Conservation (phyloP, 2,329 filamentous ascomycete genomes). For the Colletotrichum sublineola region DNA sequence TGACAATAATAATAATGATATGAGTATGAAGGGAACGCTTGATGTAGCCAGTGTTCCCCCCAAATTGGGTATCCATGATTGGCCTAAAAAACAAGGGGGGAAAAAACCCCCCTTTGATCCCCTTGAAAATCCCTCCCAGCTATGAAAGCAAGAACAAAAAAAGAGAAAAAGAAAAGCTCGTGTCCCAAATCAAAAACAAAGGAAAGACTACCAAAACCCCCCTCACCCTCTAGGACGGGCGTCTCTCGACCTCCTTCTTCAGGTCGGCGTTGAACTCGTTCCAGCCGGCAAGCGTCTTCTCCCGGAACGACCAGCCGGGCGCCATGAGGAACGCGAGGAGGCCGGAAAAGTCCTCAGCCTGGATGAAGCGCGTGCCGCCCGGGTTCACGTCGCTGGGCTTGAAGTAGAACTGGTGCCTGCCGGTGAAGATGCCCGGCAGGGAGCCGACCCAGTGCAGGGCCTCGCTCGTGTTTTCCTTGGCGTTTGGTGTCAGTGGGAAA, state of each 20-base stretch:
- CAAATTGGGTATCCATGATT: neutral
- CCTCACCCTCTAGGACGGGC: neutral
- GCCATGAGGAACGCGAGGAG: slow-evolving; percentile 12
- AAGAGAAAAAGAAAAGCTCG: no score
- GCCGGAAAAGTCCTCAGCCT: slow-evolving; percentile 9
- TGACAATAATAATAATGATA: neutral
- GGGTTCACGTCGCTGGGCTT: slow-evolving; percentile 5
- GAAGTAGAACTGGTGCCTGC: slow-evolving; percentile 24
- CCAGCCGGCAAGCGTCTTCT: slow-evolving; percentile 5
- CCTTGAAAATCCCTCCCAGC: neutral
- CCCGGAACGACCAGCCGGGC: neutral
- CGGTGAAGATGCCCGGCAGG: neutral
- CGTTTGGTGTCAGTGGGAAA: neutral
- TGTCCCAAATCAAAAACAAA: neutral
- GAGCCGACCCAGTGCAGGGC: slow-evolving; percentile 17
- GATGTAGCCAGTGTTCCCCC: neutral
- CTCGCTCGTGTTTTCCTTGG: slow-evolving; percentile 18
- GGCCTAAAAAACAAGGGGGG: neutral
- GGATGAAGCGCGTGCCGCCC: slow-evolving; percentile 1
- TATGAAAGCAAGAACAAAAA: neutral
- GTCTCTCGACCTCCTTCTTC: slow-evolving; percentile 17
- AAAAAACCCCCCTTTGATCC: neutral
- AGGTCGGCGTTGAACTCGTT: slow-evolving; percentile 20
- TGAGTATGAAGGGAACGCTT: neutral
- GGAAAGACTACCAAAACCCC: neutral